Evolutionary conservation across 2,329 filamentous ascomycete genomes (phyloP), one percentile per base, ranked within the genome.

Genomic region (Dichotomopilus funicola): DNA sequence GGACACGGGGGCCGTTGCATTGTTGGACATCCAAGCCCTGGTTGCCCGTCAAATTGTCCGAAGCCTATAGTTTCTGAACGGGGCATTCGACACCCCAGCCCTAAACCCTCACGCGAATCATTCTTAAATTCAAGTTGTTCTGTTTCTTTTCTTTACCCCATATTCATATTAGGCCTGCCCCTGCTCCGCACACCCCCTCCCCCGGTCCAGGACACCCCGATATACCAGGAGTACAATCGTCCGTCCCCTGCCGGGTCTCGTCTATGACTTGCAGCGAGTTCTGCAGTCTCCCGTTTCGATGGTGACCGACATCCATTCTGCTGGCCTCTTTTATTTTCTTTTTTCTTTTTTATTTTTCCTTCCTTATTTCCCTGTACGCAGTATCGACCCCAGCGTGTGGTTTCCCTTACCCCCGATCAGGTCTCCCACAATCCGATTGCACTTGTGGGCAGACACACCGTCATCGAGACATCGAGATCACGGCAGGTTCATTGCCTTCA

Each of bases 281-380:
- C 59, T 60, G 60, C 57, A 61, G 56, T 59, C 36, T 56, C 45
- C 61, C 61, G 61, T 59, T 57, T 45, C 60, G 43, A 54, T 59
- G 51, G 45, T 55, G 50, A 47, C 19, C 19, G 3, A 27, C 19
- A 27, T 27, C 19, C 19, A 27, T 27, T 27, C 19, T 27, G 19
- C 19, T 27, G 19, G 19, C 19, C 19, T 27, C 19, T 27, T 27
- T 27, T 27, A 27, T 27, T 27, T 27, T 27, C 19, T 58, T 56
- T 54, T 55, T 51, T 46, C 55, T 54, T 55, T 54, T 59, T 58
- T 54, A 60, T 56, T 46, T 44, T 49, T 37, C 61, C 52, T 19
- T 57, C 54, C 54, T 60, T 40, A 52, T 42, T 57, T 52, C 46
- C 59, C 54, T 52, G 19, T 27, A 27, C 19, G 19, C 19, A 27